Base-by-base conservation (phyloP, 2,329 filamentous ascomycete genomes). In the Sclerotinia borealis region DNA sequence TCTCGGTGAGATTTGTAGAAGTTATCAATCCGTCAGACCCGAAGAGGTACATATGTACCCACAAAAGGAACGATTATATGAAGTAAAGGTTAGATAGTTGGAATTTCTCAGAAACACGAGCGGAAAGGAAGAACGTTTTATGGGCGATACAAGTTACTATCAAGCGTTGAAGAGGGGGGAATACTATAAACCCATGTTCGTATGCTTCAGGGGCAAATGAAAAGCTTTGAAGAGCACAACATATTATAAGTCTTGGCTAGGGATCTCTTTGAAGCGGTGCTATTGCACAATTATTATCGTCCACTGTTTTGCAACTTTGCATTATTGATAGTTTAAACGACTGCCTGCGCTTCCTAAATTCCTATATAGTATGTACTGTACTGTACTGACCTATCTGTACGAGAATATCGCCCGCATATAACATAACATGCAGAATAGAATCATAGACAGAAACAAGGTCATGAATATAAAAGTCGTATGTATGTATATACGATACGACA, bases 11-110 rank as follows among this genome's bases (percentile, higher is more conserved):
- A 36, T 51, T 51, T 51, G 13, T 51, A 34, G 29, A 15, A 15
- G 6, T 51, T 4, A 36, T n/a, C 41, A 31, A 45, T 34, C 54
- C 54, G 39, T 45, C 27, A 4, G 54, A 36, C 39, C 39, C 27
- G 39, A 58, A 1, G 29, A 45, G 7, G 27, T 19, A 56, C 54
- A 29, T 36, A 25, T 45, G 39, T 56, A 34, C 39, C 54, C 54
- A 56, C 54, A 56, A 56, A 47, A 58, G 54, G 54, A 58, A 58
- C 54, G 54, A 58, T 45, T 58, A 58, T 34, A 17, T 36, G 27
- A 17, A n/a, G 34, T 25, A n/a, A 9, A 31, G 25, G n/a, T n/a
- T n/a, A n/a, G n/a, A n/a, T 31, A 31, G 27, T 34, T 56, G 37
- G 27, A 56, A 39, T 54, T 39, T 31, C 39, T 45, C 11, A 43